Conservation (phyloP, 352 stramenopile genomes). For the Phytophthora citrophthora region DNA sequence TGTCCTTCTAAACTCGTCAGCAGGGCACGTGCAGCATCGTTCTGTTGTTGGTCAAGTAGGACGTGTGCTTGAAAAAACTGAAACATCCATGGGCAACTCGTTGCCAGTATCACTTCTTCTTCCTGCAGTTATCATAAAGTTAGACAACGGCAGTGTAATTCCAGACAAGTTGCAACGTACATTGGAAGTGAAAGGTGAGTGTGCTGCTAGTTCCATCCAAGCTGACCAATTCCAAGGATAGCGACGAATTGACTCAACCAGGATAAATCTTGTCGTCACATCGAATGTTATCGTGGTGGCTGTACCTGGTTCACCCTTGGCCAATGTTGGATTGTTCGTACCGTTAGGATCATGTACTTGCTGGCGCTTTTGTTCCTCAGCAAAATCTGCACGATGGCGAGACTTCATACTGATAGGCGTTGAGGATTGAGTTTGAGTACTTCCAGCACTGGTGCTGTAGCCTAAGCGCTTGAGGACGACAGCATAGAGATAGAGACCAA, state of each 20-base stretch:
- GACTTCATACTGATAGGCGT: conserved; percentile 47
- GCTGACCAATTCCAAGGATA: conserved; percentile 96
- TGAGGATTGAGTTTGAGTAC: conserved; percentile 41
- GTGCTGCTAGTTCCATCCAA: conserved; percentile 94
- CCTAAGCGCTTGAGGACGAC: conserved; percentile 74
- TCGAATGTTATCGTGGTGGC: conserved; percentile 42
- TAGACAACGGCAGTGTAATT: conserved; percentile 6
- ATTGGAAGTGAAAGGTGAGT: conserved; percentile 69
- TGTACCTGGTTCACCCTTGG: conserved; percentile 26
- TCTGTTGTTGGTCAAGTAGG: conserved; percentile 81
- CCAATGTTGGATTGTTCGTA: conserved; percentile 5
- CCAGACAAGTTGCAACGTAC: conserved; percentile 11
- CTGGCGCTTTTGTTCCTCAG: conserved; percentile 51
- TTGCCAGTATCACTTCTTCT: conserved; percentile 59
- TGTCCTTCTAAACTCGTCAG: conserved; percentile 53
- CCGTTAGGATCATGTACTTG: conserved; percentile 17
- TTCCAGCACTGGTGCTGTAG: conserved; percentile 64
- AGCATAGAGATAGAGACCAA: conserved; percentile 83
- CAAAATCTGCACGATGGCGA: conserved; percentile 36
- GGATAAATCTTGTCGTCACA: conserved; percentile 67
- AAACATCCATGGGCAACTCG: conserved; percentile 78
- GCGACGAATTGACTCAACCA: conserved; percentile 70
- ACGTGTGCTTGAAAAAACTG: conserved; percentile 87
- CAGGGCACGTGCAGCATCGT: conserved; percentile 63
- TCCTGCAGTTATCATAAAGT: conserved; percentile 39